phyloP scores from a whole-genome alignment of 495 filamentous ascomycete species.

The Wilcoxina mikolae region DNA sequence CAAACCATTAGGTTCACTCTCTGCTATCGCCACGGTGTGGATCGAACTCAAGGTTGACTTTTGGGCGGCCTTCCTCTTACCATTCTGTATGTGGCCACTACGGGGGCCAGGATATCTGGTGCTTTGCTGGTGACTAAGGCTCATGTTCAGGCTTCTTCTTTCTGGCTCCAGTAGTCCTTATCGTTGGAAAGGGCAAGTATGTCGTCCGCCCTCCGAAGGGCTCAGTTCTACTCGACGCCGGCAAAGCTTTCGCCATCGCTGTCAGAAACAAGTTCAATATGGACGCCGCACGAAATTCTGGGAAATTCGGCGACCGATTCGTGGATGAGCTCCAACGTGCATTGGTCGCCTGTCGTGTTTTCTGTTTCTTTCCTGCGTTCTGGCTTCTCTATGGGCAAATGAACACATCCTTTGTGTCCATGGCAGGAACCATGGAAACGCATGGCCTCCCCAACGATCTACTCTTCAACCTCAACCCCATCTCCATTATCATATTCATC shows the following conservation, averaged over 20 bases:
- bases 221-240: conserved; percentile 33
- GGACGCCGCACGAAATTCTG: conserved; percentile 42
- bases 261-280: conserved; percentile 42
- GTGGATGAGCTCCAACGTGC: conserved; percentile 44
- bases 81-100: too few relatives aligned
- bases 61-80: conserved; percentile 35
- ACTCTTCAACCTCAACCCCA: conserved; percentile 30
- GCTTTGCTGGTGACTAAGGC: too few relatives aligned
- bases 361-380: conserved; percentile 56
- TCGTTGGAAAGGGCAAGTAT: conserved; percentile 28
- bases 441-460: conserved; percentile 39
- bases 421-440: conserved; percentile 39
- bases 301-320: conserved; percentile 40
- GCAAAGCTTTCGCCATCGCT: conserved; percentile 37
- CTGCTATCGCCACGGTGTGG: conserved; percentile 34
- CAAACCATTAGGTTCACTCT: conserved; percentile 32
- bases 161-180: conserved; percentile 30
- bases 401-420: conserved; percentile 35
- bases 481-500: conserved; percentile 35
- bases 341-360: conserved; percentile 41
- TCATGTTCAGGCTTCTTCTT: too few relatives aligned
- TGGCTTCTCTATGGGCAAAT: conserved; percentile 47
- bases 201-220: conserved; percentile 33
- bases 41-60: conserved; percentile 37
- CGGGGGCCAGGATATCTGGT: too few relatives aligned